These are phyloP conservation scores for Pachysandra terminalis DNA, from an alignment of 164 flowering plant species.

Conservation along the genomic window DNA sequence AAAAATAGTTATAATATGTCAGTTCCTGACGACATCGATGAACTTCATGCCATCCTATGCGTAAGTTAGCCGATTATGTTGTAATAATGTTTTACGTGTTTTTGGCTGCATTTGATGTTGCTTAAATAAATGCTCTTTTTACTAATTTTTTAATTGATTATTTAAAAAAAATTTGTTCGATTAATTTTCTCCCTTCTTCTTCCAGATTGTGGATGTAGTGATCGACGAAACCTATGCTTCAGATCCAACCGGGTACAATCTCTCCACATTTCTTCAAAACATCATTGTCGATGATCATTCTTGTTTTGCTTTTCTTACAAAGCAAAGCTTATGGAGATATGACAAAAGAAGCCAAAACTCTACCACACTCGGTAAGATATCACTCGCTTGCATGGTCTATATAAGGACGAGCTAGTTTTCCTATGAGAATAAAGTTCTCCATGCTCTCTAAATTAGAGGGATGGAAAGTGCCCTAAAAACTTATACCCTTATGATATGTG, in stretches of 20 bases:
- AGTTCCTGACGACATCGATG: conserved; percentile 72
- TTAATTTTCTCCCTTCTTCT: conserved; percentile 1
- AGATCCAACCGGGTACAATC: conserved; percentile 49
- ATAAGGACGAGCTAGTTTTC: too few species aligned
- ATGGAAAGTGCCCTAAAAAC: too few species aligned
- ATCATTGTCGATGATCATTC: conserved; percentile 53
- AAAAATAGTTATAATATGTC: conserved; percentile 63
- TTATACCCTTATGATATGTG: too few species aligned
- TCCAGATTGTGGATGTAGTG: conserved; percentile 80
- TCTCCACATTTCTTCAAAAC: conserved; percentile 65
- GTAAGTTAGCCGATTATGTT: conserved; percentile 39
- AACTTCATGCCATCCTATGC: conserved; percentile 78
- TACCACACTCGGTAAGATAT: conserved; percentile 53
- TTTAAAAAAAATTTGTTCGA: not conserved
- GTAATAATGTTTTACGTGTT: too few species aligned
- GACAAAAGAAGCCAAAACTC: conserved; percentile 63
- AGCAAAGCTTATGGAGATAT: conserved; percentile 82
- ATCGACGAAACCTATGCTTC: conserved; percentile 70
- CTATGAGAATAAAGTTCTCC: too few species aligned
- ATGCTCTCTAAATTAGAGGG: too few species aligned
- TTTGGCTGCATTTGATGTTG: too few species aligned
- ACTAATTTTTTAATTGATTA: not conserved
- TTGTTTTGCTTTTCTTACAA: conserved; percentile 70
- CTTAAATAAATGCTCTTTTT: not conserved
- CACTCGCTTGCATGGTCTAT: too few species aligned